Percentiles rank a stretch among this genome's conserved stretches.
These are phyloP conservation scores for Jamesozyma hellenica DNA, from an alignment of 805 yeast genomes.

Conservation along the genomic window DNA sequence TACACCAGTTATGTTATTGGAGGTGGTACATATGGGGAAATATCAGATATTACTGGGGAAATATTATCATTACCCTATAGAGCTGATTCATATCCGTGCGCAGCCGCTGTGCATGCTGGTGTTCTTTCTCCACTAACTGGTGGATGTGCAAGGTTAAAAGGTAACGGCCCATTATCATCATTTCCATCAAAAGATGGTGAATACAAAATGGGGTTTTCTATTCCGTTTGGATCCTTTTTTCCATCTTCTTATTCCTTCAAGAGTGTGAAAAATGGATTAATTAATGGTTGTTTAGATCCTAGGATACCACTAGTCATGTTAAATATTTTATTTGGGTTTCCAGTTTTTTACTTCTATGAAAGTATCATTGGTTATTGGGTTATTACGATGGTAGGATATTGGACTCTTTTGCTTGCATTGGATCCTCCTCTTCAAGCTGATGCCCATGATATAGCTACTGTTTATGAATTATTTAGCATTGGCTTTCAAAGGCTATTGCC, in stretches of 20 bases:
- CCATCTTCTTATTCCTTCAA: slow-evolving; percentile 63
- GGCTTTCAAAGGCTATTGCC: slow-evolving; percentile 74
- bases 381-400: slow-evolving; percentile 55
- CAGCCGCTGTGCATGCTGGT: slow-evolving; percentile 84
- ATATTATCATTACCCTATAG: slow-evolving; percentile 57
- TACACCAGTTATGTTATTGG: slow-evolving; percentile 70
- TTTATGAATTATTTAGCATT: slow-evolving; percentile 54
- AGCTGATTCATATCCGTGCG: slow-evolving; percentile 83
- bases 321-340: slow-evolving; percentile 54
- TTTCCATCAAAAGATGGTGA: slow-evolving; percentile 43
- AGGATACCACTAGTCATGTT: slow-evolving; percentile 45
- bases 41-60: slow-evolving; percentile 10
- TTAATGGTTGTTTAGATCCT: slow-evolving; percentile 58
- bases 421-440: slow-evolving; percentile 68
- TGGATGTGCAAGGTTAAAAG: slow-evolving; percentile 61
- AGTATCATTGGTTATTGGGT: slow-evolving; percentile 53
- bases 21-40: slow-evolving; percentile 41
- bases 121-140: slow-evolving; percentile 62
- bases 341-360: slow-evolving; percentile 43
- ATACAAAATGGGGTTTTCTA: slow-evolving; percentile 39
- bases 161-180: slow-evolving; percentile 39
- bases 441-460: slow-evolving; percentile 39
- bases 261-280: slow-evolving; percentile 28
- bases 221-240: slow-evolving; percentile 60
- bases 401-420: slow-evolving; percentile 68